Conservation (phyloP, 345 rosid species). For the Turritis glabra region DNA sequence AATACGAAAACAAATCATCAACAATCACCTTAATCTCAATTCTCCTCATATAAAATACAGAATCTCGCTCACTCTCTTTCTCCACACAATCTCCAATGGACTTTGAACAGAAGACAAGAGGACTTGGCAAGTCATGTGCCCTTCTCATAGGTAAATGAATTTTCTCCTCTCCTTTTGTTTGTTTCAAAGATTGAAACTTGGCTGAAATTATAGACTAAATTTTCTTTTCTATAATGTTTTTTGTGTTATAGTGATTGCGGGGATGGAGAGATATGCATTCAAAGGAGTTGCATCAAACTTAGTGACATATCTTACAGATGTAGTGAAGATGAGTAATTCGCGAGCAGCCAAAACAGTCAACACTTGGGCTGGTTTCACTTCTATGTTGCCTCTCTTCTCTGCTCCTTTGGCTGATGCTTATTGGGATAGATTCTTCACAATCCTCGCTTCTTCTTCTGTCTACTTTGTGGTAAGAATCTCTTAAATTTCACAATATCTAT, state of each 20-base stretch:
- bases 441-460: constrained; percentile 57
- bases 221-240: neutral
- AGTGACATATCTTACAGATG: constrained; percentile 75
- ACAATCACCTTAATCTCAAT: constrained; percentile 5
- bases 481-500: too few relatives aligned
- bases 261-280: constrained; percentile 81
- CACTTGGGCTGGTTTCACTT: constrained; percentile 79
- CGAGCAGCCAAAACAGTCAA: constrained; percentile 77
- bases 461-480: constrained; percentile 54
- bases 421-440: constrained; percentile 66
- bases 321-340: constrained; percentile 70
- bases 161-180: neutral
- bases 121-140: constrained; percentile 63
- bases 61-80: neutral
- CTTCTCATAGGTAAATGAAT: constrained; percentile 56
- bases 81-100: constrained; percentile 30
- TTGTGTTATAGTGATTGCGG: constrained; percentile 51
- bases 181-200: neutral
- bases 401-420: constrained; percentile 72
- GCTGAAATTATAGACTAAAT: neutral
- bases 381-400: constrained; percentile 61
- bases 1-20: constrained; percentile 25
- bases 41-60: constrained; percentile 8
- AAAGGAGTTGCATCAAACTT: constrained; percentile 83
- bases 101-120: constrained; percentile 29